These are phyloP conservation scores for Westerdykella aurantiaca DNA, from an alignment of 2,329 filamentous ascomycete genomes.

Conservation along the genomic window DNA sequence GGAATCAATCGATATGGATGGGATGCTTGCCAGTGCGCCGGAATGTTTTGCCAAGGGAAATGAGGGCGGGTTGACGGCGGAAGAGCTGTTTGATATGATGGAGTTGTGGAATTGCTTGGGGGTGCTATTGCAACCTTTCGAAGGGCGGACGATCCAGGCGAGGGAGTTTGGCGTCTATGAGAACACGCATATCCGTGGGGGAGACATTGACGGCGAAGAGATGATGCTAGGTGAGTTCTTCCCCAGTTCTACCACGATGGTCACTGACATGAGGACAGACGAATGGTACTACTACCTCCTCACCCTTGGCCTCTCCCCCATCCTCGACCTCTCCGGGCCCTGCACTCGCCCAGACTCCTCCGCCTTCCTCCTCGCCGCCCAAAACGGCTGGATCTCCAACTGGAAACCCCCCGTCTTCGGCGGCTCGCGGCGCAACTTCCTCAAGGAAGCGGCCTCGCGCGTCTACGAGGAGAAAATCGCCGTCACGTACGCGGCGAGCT, in stretches of 20 bases:
- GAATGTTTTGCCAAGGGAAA: constrained; percentile 57
- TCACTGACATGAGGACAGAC: constrained; percentile 37
- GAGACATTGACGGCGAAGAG: constrained; percentile 50
- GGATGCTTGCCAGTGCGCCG: constrained; percentile 51
- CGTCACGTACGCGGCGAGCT: constrained; percentile 29
- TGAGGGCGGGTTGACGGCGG: constrained; percentile 47
- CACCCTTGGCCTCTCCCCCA: constrained; percentile 52
- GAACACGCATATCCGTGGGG: constrained; percentile 39
- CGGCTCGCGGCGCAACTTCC: constrained; percentile 50
- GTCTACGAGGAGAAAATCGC: constrained; percentile 52
- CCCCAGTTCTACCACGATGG: neutral
- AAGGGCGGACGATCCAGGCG: constrained; percentile 51
- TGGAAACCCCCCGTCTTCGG: constrained; percentile 48
- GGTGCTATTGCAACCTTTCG: constrained; percentile 51
- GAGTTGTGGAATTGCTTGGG: constrained; percentile 60
- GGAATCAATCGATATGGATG: constrained; percentile 47
- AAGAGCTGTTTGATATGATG: constrained; percentile 58
- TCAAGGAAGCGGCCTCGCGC: constrained; percentile 56
- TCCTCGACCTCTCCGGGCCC: constrained; percentile 47
- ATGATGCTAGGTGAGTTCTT: constrained; percentile 45
- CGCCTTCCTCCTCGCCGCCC: constrained; percentile 49
- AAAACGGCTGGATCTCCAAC: constrained; percentile 48
- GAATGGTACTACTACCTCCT: constrained; percentile 58
- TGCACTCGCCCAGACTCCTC: constrained; percentile 34
- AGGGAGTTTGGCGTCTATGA: constrained; percentile 53